These are phyloP conservation scores for Tritrichomonas foetus DNA, from an alignment of 208 protist genomes.

Conservation along the genomic window DNA sequence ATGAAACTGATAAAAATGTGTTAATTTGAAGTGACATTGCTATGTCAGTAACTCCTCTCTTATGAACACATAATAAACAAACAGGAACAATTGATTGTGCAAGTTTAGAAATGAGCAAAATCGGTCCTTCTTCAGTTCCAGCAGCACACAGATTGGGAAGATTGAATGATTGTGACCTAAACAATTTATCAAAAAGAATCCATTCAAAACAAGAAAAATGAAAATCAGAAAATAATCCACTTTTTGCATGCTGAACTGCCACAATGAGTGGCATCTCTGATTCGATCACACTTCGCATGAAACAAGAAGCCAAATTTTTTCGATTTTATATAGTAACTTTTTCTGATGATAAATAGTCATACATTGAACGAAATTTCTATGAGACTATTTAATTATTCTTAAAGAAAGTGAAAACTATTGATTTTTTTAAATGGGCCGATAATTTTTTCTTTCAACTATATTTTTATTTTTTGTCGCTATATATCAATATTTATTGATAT, in stretches of 20 bases:
- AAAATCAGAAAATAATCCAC: neutral
- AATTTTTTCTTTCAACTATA: no score
- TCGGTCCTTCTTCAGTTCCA: neutral
- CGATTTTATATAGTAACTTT: no score
- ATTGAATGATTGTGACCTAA: neutral
- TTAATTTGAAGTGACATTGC: neutral
- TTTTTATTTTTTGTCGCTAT: no score
- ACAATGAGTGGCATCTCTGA: neutral
- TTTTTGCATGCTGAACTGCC: neutral
- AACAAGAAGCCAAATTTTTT: no score
- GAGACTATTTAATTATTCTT: no score
- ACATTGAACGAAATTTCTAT: no score
- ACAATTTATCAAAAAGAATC: neutral
- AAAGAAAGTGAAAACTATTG: no score
- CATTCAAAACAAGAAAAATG: conserved; percentile 21
- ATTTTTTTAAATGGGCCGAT: no score
- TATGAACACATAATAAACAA: neutral
- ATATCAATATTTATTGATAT: no score
- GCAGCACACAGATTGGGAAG: neutral
- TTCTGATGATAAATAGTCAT: no score
- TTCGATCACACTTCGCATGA: neutral
- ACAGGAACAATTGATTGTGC: neutral
- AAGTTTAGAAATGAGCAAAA: neutral
- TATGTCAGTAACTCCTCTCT: neutral
- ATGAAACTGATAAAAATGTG: neutral